Percentiles rank a stretch among this genome's conserved stretches.
These are phyloP conservation scores for Solanum stenotomum DNA, from an alignment of 257 asterid genomes.

Conservation along the genomic window DNA sequence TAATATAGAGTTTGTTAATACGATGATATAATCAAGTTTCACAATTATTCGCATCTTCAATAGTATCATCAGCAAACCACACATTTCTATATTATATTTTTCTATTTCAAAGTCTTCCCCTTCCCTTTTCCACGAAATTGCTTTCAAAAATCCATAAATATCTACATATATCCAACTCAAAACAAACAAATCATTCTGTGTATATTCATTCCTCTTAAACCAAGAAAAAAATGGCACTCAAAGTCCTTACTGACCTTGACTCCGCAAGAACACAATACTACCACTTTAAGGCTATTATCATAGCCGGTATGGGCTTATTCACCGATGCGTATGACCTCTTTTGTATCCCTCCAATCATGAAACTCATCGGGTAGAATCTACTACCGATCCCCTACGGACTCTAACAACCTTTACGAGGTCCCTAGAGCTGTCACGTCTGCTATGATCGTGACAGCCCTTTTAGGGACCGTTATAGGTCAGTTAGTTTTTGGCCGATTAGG, in stretches of 20 bases:
- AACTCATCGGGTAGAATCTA: slow-evolving; percentile 41
- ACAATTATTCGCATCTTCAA: background rate
- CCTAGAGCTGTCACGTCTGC: slow-evolving; percentile 19
- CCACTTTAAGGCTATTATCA: slow-evolving; percentile 48
- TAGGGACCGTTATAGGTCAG: slow-evolving; percentile 44
- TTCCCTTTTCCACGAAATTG: background rate
- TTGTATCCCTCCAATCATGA: slow-evolving; percentile 49
- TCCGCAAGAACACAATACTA: slow-evolving; percentile 42
- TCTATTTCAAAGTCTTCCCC: background rate
- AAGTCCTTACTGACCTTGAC: slow-evolving; percentile 44
- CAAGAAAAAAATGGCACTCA: slow-evolving; percentile 31
- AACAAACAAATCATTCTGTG: background rate
- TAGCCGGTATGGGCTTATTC: slow-evolving; percentile 61
- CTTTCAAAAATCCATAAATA: background rate
- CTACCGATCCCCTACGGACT: background rate
- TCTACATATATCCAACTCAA: background rate
- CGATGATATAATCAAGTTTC: background rate
- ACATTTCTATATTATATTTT: background rate
- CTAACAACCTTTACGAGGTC: background rate
- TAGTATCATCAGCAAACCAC: background rate
- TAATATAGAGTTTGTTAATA: background rate
- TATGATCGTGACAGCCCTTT: slow-evolving; percentile 32
- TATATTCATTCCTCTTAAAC: background rate
- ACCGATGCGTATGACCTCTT: slow-evolving; percentile 54
- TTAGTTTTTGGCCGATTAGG: slow-evolving; percentile 43